Evolutionary conservation across 306 rosid species (phyloP).

Genomic region (Acacia melanoxylon): DNA sequence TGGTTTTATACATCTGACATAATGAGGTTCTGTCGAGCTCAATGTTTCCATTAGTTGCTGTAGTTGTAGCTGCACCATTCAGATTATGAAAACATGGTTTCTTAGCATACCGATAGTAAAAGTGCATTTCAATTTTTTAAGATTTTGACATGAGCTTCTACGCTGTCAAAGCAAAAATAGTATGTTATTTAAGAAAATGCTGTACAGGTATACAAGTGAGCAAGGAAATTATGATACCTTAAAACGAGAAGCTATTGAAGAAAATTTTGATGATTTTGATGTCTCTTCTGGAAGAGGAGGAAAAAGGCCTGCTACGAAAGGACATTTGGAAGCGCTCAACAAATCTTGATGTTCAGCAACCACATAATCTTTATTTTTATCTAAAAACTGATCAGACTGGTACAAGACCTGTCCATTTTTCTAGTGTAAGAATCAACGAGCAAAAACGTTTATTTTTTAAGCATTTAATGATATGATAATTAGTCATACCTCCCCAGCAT

Average conservation of each 20-base stretch:
- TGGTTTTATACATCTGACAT: slow-evolving; percentile 98
- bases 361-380: slow-evolving; percentile 96
- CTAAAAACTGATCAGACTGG: slow-evolving; percentile 94
- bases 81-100: slow-evolving; percentile 32
- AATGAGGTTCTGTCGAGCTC: slow-evolving; percentile 94
- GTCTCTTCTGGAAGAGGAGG: slow-evolving; percentile 94
- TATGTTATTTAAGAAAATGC: slow-evolving; percentile 20
- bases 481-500: slow-evolving; percentile 96
- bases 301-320: slow-evolving; percentile 96
- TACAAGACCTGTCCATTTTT: slow-evolving; percentile 71
- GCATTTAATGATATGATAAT: slow-evolving; percentile 27
- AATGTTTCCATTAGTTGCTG: slow-evolving; percentile 88
- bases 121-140: slow-evolving; percentile 31
- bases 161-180: slow-evolving; percentile 4
- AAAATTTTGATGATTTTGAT: slow-evolving; percentile 92
- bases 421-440: slow-evolving; percentile 27
- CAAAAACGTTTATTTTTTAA: slow-evolving; percentile 18
- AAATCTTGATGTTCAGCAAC: slow-evolving; percentile 97
- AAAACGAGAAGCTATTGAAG: slow-evolving; percentile 96
- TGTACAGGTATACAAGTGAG: slow-evolving; percentile 11
- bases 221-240: slow-evolving; percentile 59
- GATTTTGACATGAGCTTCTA: slow-evolving; percentile 26
- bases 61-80: slow-evolving; percentile 82
- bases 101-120: slow-evolving; percentile 42
- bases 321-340: slow-evolving; percentile 82